Conservation (phyloP, 208 protist species). For the Zelonia costaricensis region DNA sequence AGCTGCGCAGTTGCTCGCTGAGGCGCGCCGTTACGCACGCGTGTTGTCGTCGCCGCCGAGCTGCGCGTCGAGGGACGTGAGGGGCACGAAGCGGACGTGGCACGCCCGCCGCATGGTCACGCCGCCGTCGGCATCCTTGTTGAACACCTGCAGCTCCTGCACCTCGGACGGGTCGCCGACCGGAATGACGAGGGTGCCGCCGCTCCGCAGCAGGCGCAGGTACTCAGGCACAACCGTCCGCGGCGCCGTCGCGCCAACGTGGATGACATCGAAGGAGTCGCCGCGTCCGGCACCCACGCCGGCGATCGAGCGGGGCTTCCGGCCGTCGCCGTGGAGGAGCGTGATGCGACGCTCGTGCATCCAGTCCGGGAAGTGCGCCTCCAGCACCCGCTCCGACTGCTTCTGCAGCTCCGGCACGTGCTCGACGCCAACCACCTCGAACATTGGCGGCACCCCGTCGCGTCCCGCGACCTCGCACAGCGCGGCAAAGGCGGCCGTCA, state of each 20-base stretch:
- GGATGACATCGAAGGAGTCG: slow-evolving; percentile 76
- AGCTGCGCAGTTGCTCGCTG: not conserved
- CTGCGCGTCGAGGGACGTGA: slow-evolving; percentile 70
- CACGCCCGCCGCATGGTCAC: slow-evolving; percentile 36
- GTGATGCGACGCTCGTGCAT: slow-evolving; percentile 36
- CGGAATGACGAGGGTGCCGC: slow-evolving; percentile 75
- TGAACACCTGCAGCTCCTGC: slow-evolving; percentile 72
- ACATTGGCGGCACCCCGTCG: slow-evolving; percentile 17
- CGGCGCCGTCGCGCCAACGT: slow-evolving; percentile 79
- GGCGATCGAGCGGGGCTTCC: slow-evolving; percentile 27
- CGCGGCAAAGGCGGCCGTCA: slow-evolving; percentile 74
- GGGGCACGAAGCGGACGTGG: slow-evolving; percentile 75
- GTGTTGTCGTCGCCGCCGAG: slow-evolving; percentile 3
- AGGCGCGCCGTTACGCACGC: not conserved
- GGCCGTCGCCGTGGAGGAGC: slow-evolving; percentile 74
- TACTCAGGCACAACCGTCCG: slow-evolving; percentile 42
- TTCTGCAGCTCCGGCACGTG: slow-evolving; percentile 64
- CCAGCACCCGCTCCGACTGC: slow-evolving; percentile 38
- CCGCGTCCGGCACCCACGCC: not conserved
- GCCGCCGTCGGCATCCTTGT: slow-evolving; percentile 52
- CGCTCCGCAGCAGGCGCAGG: slow-evolving; percentile 43
- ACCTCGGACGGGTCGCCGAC: slow-evolving; percentile 52
- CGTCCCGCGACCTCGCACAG: slow-evolving; percentile 41
- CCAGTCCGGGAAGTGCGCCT: slow-evolving; percentile 46
- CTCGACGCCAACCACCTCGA: slow-evolving; percentile 77